Base-by-base conservation (phyloP, 2,329 filamentous ascomycete genomes). In the Aspergillaceae sp. region DNA sequence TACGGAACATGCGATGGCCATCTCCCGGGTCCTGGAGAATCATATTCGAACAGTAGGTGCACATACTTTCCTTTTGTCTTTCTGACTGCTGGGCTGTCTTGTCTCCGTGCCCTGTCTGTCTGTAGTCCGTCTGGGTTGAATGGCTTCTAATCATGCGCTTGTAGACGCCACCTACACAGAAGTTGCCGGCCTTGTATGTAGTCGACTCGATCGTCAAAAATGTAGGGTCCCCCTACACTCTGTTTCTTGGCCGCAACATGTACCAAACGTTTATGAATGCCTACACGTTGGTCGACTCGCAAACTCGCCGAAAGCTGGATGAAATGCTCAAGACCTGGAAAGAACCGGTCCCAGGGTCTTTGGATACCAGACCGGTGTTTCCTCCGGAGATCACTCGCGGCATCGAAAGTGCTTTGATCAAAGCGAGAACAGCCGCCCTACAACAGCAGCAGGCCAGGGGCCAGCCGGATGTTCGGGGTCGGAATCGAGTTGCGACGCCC, bases 241-340 rank as follows among this genome's bases (percentile, higher is more conserved):
- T 97, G 8, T 97, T 95, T 66, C 86, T 98, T 54, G 88, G 90
- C 44, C 84, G 87, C 36, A 91, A 91, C 61, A 79, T 98, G 35
- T 97, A 91, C 69, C 80, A 84, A 57, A 97, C 88, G 4, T 98
- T 95, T 64, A 96, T 97, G 89, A 87, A 94, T 59, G 87, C 92
- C 34, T 98, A 97, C 64, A 86, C 86, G 3, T 79, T 94, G 49
- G 90, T 97, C 51, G 89, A 95, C 59, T 78, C 79, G 52, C 77
- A 78, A 49, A 89, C 90, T 26, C 82, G 92, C 53, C 84, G 84
- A 56, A 94, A 94, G 67, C 86, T 98, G 79, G 92, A 97, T 64
- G 90, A 94, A 67, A 91, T 98, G 84, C 76, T 98, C 56, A 89
- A 87, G 68, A 98, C 92, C 1, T 98, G 92, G 92, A 97, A 96